Evolutionary conservation across 2,329 filamentous ascomycete genomes (phyloP).

Genomic region (Emmonsiellopsis sp.): DNA sequence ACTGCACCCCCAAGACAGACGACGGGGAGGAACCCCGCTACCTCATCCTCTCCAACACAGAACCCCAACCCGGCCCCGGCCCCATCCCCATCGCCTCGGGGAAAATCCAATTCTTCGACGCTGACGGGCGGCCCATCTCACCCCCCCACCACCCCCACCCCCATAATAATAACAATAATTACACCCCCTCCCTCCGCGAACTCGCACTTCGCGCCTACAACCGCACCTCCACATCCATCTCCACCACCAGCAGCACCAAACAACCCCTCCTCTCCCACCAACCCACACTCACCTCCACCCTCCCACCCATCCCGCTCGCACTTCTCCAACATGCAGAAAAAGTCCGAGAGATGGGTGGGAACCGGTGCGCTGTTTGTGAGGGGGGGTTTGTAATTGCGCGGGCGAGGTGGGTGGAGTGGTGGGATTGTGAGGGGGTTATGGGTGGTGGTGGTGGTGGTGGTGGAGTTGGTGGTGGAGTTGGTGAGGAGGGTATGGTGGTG

Average conservation of each 20-base stretch:
- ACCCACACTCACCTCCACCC: conserved; percentile 21
- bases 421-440: conserved; percentile 21
- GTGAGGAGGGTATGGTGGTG: conserved; percentile 24
- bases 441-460: conserved; percentile 15
- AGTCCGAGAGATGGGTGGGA: conserved; percentile 29
- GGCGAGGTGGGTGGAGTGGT: conserved; percentile 35
- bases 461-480: conserved; percentile 37
- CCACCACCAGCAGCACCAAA: conserved; percentile 20
- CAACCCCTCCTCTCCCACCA: conserved; percentile 6
- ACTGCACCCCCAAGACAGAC: conserved; percentile 9
- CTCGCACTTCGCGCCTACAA: conserved; percentile 30
- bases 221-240: conserved; percentile 27
- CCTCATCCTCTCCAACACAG: not conserved
- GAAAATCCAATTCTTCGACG: conserved; percentile 22
- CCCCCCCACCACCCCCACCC: conserved; percentile 7
- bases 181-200: conserved; percentile 27
- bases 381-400: conserved; percentile 33
- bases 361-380: conserved; percentile 32
- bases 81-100: conserved; percentile 18
- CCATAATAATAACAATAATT: conserved; percentile 6
- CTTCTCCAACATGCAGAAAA: conserved; percentile 27
- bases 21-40: not conserved
- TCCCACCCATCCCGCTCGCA: conserved; percentile 25
- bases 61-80: not conserved
- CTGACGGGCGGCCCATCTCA: conserved; percentile 20